Conservation (phyloP, 1,284 basidiomycete species). For the Earliella scabrosa region DNA sequence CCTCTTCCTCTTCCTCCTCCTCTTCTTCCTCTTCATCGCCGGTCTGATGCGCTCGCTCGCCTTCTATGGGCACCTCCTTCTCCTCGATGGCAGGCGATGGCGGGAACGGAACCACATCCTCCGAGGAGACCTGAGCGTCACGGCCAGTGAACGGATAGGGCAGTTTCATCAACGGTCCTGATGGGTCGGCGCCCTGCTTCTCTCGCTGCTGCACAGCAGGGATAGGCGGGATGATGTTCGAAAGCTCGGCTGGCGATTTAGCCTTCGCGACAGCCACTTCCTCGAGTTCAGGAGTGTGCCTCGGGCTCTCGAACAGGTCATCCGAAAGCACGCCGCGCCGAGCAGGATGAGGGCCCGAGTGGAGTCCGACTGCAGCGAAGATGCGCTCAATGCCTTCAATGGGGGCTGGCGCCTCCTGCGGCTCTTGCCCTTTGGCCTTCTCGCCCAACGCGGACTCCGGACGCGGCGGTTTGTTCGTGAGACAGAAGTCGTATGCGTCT, state of each 20-base stretch:
- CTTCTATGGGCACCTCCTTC: slow-evolving; percentile 28
- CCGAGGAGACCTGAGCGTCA: slow-evolving; percentile 59
- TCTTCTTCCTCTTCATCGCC: slow-evolving; percentile 33
- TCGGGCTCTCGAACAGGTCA: slow-evolving; percentile 63
- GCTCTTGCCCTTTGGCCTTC: slow-evolving; percentile 33
- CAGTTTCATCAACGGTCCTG: slow-evolving; percentile 36
- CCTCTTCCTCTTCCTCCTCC: slow-evolving; percentile 37
- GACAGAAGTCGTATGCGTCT: slow-evolving; percentile 81
- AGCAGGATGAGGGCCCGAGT: slow-evolving; percentile 50
- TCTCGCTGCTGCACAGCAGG: slow-evolving; percentile 29
- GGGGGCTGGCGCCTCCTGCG: slow-evolving; percentile 28
- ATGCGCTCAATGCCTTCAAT: slow-evolving; percentile 70
- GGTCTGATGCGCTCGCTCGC: slow-evolving; percentile 31
- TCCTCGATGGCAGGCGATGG: slow-evolving; percentile 50
- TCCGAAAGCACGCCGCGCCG: slow-evolving; percentile 59
- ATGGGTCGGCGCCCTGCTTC: slow-evolving; percentile 30
- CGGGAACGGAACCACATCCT: slow-evolving; percentile 72
- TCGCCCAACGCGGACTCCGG: slow-evolving; percentile 39
- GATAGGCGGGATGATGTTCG: slow-evolving; percentile 43
- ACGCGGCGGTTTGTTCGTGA: slow-evolving; percentile 51
- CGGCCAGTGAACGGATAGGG: slow-evolving; percentile 69
- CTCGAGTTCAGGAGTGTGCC: slow-evolving; percentile 25
- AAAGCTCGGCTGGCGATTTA: slow-evolving; percentile 40
- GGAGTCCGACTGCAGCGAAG: slow-evolving; percentile 71
- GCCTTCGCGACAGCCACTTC: slow-evolving; percentile 23